Base-by-base conservation (phyloP, 1,139 yeast species). In the Saccharomyces hybrid region DNA sequence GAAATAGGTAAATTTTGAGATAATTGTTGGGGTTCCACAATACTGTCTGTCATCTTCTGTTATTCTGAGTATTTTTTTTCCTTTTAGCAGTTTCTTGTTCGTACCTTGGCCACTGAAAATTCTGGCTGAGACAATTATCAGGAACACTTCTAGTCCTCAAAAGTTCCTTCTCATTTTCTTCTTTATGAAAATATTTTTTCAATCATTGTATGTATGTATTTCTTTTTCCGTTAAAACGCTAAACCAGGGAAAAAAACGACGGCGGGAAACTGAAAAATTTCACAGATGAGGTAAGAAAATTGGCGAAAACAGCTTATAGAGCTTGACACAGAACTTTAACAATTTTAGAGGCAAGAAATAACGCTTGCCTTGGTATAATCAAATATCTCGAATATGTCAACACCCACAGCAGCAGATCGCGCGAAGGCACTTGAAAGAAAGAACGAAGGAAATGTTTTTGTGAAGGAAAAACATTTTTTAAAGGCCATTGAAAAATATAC, bases 401-500 rank as follows among this genome's bases (percentile, higher is more conserved):
- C 20, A 16, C 58, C 59, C 11, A 52, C 64, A 13, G 53, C 53
- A 23, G 63, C 61, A 46, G 67, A 64, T 26, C 57, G 61, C 30
- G 75, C 71, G 28, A 67, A 73, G 55, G 87, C 89, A 1, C 62
- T 78, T 51, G 74, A 75, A 58, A 73, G 74, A 56, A 91, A 91
- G 68, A 81, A 81, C 61, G 74, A 78, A 63, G 99, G 98, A 9
- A 93, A 93, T 67, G 76, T 74, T n/a, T 79, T 75, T 52, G 76
- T 93, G 53, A 82, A 84, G 62, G 77, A 75, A 25, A 84, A 86
- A 52, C 76, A 82, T 58, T 88, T 74, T 64, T 79, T 78, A 9
- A 78, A 79, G 34, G 97, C 98, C 8, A 75, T 88, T 32, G 84
- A 79, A 4, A 69, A 77, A 11, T 93, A 93, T 68, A 80, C 93